Base-by-base conservation (phyloP, 2,329 filamentous ascomycete species). In the Lasiodiplodia theobromae region DNA sequence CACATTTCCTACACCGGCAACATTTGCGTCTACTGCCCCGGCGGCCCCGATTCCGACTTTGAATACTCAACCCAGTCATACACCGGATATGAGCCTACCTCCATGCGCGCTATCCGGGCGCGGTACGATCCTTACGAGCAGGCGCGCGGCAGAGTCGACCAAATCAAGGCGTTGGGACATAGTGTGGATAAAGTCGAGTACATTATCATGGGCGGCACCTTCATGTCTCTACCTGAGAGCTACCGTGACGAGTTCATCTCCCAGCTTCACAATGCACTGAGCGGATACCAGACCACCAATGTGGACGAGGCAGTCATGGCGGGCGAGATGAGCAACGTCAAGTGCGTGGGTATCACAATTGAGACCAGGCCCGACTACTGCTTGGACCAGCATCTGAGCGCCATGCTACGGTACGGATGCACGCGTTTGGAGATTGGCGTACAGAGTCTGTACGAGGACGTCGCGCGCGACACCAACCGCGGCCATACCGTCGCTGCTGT, bases 101-200 rank as follows among this genome's bases (percentile, higher is more conserved):
- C 94, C 3, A 99, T 99, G 96, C 91, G 96, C 74, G 96, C 96
- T 63, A 99, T 99, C 73, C 91, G 96, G 71, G 96, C 96, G 38
- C 89, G 96, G 63, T 99, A 99, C 77, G 96, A 99, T 77, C 96
- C 96, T 0, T 99, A 97, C 74, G 96, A 99, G 81, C 96, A 99
- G 83, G 96, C 96, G 18, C 88, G 96, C 78, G 96, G 96, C 52
- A 89, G 96, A 73, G 95, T 99, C 6, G 96, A 99, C 75, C 96
- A 99, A 82, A 93, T 99, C 77, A 96, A 97, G 80, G 92, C 93
- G 2, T 86, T 99, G 0, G 96, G 96, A 0, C 96, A 99, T 80
- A 97, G 93, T 56, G 96, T 99, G 58, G 96, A 99, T 83, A 99
- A 99, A 80, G 96, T 99, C 28, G 96, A 99, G 83, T 99, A 98